Evolutionary conservation across 345 rosid genomes (phyloP), one percentile per base, ranked within the genome.

Genomic region (Eucalyptus polybractea): DNA sequence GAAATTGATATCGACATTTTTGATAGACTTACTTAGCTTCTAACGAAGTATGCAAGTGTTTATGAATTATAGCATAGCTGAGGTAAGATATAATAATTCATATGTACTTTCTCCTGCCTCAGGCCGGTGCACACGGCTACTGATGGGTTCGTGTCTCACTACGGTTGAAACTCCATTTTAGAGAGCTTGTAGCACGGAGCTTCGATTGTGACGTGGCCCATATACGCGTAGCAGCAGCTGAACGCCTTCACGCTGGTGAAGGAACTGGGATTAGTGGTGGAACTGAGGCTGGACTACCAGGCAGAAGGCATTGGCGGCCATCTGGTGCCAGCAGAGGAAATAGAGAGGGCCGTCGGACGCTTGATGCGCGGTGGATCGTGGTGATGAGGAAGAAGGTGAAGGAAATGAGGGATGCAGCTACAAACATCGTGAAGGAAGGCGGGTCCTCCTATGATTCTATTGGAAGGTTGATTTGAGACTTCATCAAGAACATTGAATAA

Each of bases 111-210:
- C 37, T n/a, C 19, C 10, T 14, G 21, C 53, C 54, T 4, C 4
- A 37, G 72, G 91, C n/a, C 86, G 76, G 90, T 90, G 6, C 94
- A 93, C 80, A 67, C 67, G 10, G 89, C 95, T 3, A 88, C 91
- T 40, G 92, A 92, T 86, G 95, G 91, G 25, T 94, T 94, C 42
- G 90, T 95, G 24, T 93, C 95, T 17, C 95, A 95, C n/a, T 65
- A 91, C 13, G 94, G 96, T 6, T 93, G 93, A 95, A 95, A 95
- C 90, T 93, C 94, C 0, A 54, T 89, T 29, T 31, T 92, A 5
- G 94, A 94, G 93, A 94, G 94, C 86, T 86, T 95, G 80, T 91
- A 93, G 94, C 90, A 58, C 60, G 94, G 95, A 6, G 93, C 90
- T 24, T 93, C 94, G 13, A 91, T 91, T 5, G 91, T 88, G 10